Base-by-base conservation (phyloP, 2,329 filamentous ascomycete species). In the Pseudocercospora fijiensis region DNA sequence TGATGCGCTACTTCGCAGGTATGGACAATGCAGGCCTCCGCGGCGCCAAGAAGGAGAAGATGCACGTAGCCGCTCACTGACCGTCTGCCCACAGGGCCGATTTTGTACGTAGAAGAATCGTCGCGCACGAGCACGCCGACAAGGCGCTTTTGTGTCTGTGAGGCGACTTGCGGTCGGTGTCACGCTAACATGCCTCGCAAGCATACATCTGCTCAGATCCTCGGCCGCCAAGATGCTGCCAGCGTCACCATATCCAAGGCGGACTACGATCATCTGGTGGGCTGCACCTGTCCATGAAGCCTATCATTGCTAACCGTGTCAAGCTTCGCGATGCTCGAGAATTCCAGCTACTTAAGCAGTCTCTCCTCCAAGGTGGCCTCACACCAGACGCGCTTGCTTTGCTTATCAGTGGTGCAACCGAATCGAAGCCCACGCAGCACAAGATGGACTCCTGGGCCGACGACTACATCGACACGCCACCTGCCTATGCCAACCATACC, bases 1-100 rank as follows among this genome's bases (percentile, higher is more conserved):
- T 69, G 83, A 88, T 70, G 84, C 85, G 62, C 78, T 89, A 53
- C 72, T 88, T 59, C 82, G 83, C 73, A 84, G 85, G 88, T 89
- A 66, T 83, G 83, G n/a, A n/a, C n/a, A 71, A 78, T 58, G 58
- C n/a, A 56, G 26, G 20, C 41, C 20, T 22, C 27, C 28, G 22
- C 20, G n/a, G 47, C 30, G 28, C 13, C 11, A 26, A 28, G 52
- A 24, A 51, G 61, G 51, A 33, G 57, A 58, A 51, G 9, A 58
- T 66, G 62, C 67, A 58, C 20, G 33, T 61, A 65, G 28, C 62
- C 61, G 62, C 67, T 62, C 51, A 69, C 69, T 68, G 61, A 71
- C 57, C 8, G 33, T 27, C 49, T 28, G 45, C 64, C 66, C 66
- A 61, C 59, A 74, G 73, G 57, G 73, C 73, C 56, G 70, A 73